Conservation (phyloP, 805 yeast species). For the Kuraishia hungarica region DNA sequence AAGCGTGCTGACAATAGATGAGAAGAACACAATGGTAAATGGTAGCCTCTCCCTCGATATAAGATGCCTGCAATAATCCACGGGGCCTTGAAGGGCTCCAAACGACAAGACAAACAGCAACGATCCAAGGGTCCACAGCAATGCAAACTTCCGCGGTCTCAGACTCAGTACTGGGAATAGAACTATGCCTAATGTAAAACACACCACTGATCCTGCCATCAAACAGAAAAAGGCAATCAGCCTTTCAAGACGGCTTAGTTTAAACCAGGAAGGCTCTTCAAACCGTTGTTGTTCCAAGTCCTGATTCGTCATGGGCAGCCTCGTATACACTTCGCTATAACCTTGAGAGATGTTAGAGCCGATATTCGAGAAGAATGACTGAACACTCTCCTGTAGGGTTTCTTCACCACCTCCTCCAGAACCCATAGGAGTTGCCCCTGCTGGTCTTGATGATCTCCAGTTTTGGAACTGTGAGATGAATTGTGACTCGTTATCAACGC, state of each 20-base stretch:
- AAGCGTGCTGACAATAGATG: conserved; percentile 71
- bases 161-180: conserved; percentile 84
- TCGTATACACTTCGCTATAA: conserved; percentile 48
- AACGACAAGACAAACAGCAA: conserved; percentile 80
- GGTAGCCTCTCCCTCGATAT: conserved; percentile 68
- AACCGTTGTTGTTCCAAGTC: conserved; percentile 30
- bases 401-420: conserved; percentile 3
- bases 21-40: conserved; percentile 73
- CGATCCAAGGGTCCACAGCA: conserved; percentile 88
- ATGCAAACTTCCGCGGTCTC: conserved; percentile 86
- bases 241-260: conserved; percentile 70
- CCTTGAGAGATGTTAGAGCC: conserved; percentile 17
- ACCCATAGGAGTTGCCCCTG: conserved; percentile 1
- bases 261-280: conserved; percentile 74
- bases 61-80: conserved; percentile 67
- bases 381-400: conserved; percentile 11
- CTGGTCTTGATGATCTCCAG: conserved; percentile 4
- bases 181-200: conserved; percentile 75
- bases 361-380: conserved; percentile 11
- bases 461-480: conserved; percentile 7
- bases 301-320: conserved; percentile 56
- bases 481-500: conserved; percentile 6
- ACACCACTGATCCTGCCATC: conserved; percentile 65
- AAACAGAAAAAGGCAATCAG: conserved; percentile 71
- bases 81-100: conserved; percentile 89